Conservation (phyloP, 306 rosid genomes). For the Prunus fruticosa region DNA sequence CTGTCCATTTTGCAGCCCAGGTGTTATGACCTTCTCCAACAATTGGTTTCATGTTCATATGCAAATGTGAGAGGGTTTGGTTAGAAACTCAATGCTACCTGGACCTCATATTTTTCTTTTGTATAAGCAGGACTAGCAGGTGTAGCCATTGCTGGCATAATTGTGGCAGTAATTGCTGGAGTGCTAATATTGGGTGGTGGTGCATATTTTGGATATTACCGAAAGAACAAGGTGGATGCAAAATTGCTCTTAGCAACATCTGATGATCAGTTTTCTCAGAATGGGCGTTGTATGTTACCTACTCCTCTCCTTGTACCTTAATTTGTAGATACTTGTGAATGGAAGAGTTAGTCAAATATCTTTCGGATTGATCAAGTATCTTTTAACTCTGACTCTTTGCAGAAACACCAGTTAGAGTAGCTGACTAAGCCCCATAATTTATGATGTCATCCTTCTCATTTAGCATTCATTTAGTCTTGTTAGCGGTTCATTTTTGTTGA, state of each 20-base stretch:
- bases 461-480: background rate
- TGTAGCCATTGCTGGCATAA: conserved; percentile 72
- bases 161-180: conserved; percentile 52
- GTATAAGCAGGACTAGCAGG: conserved; percentile 61
- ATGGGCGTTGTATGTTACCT: conserved; percentile 41
- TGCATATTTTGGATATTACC: conserved; percentile 46
- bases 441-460: conserved; percentile 2
- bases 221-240: conserved; percentile 42
- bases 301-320: background rate
- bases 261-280: conserved; percentile 44
- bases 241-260: conserved; percentile 29
- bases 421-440: background rate
- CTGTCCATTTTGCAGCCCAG: conserved; percentile 60
- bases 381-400: background rate
- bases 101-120: conserved; percentile 39
- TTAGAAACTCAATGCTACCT: conserved; percentile 19
- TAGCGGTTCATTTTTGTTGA: background rate
- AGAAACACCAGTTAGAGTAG: background rate
- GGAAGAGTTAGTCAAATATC: background rate
- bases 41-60: conserved; percentile 28
- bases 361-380: background rate
- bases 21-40: conserved; percentile 52
- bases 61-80: conserved; percentile 17
- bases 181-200: conserved; percentile 51
- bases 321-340: conserved; percentile 7